These are phyloP conservation scores for Davidsoniella virescens DNA, from an alignment of 2,329 filamentous ascomycete genomes.

Conservation along the genomic window DNA sequence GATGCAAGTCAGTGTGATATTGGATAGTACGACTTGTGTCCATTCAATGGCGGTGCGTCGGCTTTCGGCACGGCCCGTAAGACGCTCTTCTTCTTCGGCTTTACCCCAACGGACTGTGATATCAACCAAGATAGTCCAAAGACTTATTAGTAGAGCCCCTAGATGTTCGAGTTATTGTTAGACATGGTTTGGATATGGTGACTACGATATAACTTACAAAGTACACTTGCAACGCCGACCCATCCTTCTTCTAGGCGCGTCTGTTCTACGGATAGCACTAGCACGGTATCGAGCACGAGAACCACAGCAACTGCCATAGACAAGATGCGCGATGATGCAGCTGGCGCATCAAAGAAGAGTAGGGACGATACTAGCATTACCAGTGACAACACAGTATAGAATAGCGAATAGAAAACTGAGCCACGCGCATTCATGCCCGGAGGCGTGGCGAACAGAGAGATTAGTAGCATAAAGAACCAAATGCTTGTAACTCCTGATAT, in stretches of 20 bases:
- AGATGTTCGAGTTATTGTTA: background rate
- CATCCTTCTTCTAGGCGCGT: slow-evolving; percentile 75
- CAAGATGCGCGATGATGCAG: slow-evolving; percentile 59
- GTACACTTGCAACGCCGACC: slow-evolving; percentile 72
- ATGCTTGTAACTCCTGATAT: slow-evolving; percentile 61
- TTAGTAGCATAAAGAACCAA: slow-evolving; percentile 89
- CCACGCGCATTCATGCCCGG: slow-evolving; percentile 74
- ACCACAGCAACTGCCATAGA: slow-evolving; percentile 45
- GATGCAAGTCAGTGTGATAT: slow-evolving; percentile 53
- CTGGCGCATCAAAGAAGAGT: slow-evolving; percentile 77
- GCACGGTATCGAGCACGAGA: slow-evolving; percentile 49
- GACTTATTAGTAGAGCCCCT: slow-evolving; percentile 59
- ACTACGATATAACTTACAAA: slow-evolving; percentile 32
- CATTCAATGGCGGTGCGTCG: slow-evolving; percentile 71
- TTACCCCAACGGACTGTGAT: slow-evolving; percentile 83
- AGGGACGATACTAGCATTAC: slow-evolving; percentile 61
- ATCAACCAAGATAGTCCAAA: slow-evolving; percentile 68
- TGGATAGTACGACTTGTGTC: slow-evolving; percentile 62
- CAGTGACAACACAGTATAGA: slow-evolving; percentile 63
- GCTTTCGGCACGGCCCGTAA: slow-evolving; percentile 79
- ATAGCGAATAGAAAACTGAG: slow-evolving; percentile 82
- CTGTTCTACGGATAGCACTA: slow-evolving; percentile 59
- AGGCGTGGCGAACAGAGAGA: slow-evolving; percentile 79
- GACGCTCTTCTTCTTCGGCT: slow-evolving; percentile 73
- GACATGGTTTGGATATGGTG: background rate